Base-by-base conservation (phyloP, 169 alveolate species). In the Fabrea salina region DNA sequence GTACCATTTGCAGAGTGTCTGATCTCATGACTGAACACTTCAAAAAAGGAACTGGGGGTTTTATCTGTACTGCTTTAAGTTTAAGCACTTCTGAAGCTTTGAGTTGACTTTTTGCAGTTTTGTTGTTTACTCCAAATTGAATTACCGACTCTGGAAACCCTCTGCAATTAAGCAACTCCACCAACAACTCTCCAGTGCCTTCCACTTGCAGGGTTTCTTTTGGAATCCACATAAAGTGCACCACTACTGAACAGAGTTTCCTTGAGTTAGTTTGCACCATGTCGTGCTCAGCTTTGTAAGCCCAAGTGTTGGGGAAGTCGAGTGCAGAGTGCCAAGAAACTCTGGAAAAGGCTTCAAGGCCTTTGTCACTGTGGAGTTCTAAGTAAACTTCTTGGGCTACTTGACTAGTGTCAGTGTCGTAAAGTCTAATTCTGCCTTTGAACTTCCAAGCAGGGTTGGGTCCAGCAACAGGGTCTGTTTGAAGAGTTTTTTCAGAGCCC, bases 231-330 rank as follows among this genome's bases (percentile, higher is more conserved):
- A 61, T 61, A n/a, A 61, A 30, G 25, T 61, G 74, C 22, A 61
- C 3, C 41, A 61, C 16, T 16, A 61, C 50, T 61, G 74, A 61
- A 27, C 74, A 47, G 11, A 35, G 16, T 35, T 61, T 61, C 39
- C 74, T 0, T 11, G 25, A 16, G 25, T 61, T 61, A 16, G 74
- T 47, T 4, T 61, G 54, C 0, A 33, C 54, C 1, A 61, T 27
- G 0, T n/a, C 22, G 3, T 8, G 13, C 11, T 61, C 74, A 11
- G 74, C 8, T 37, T 61, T 61, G 7, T 33, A 16, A 0, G 74
- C 74, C 74, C 74, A 61, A 0, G 74, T 33, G 50, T 61, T 61
- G 8, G 74, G 74, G 50, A 61, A 61, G 25, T 61, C 50, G 16
- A 61, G 39, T 33, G 49, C 32, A 35, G 44, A 35, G 11, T 8